Evolutionary conservation across 257 asterid species (phyloP).

Genomic region (Apocynum venetum): DNA sequence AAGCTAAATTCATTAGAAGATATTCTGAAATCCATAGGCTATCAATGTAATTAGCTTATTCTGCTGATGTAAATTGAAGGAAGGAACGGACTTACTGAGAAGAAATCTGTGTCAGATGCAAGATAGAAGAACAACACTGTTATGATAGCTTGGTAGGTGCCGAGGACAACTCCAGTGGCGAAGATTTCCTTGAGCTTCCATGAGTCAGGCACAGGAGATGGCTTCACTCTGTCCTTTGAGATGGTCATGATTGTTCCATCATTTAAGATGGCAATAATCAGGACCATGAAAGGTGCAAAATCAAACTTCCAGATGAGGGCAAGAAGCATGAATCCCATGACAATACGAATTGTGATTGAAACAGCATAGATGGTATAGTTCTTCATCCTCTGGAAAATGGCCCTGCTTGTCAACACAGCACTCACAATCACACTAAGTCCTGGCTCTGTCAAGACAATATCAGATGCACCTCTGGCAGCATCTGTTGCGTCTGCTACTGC

Average conservation of each 20-base stretch:
- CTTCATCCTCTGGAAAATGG: slow-evolving; percentile 93
- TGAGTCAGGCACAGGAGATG: slow-evolving; percentile 88
- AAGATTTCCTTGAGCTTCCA: slow-evolving; percentile 94
- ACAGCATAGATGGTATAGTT: slow-evolving; percentile 88
- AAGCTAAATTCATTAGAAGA: not conserved
- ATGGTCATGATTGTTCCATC: slow-evolving; percentile 97
- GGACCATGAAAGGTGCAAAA: slow-evolving; percentile 91
- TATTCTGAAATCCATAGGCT: not conserved
- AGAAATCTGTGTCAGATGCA: slow-evolving; percentile 64
- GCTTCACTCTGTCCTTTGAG: slow-evolving; percentile 80
- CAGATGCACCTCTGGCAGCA: slow-evolving; percentile 84
- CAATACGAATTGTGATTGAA: slow-evolving; percentile 84
- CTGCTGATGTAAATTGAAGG: not conserved
- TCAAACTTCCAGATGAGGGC: slow-evolving; percentile 89
- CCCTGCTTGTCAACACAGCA: slow-evolving; percentile 86
- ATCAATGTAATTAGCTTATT: not conserved
- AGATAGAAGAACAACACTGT: slow-evolving; percentile 77
- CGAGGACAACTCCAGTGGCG: slow-evolving; percentile 82
- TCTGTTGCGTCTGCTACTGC: slow-evolving; percentile 95
- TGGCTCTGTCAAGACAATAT: slow-evolving; percentile 83
- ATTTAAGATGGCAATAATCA: slow-evolving; percentile 78
- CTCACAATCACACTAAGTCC: slow-evolving; percentile 82
- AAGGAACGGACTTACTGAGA: slow-evolving; percentile 36
- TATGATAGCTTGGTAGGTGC: slow-evolving; percentile 75
- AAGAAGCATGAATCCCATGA: slow-evolving; percentile 82